Conservation (phyloP, 768 basidiomycete species). For the Megacollybia marginata region DNA sequence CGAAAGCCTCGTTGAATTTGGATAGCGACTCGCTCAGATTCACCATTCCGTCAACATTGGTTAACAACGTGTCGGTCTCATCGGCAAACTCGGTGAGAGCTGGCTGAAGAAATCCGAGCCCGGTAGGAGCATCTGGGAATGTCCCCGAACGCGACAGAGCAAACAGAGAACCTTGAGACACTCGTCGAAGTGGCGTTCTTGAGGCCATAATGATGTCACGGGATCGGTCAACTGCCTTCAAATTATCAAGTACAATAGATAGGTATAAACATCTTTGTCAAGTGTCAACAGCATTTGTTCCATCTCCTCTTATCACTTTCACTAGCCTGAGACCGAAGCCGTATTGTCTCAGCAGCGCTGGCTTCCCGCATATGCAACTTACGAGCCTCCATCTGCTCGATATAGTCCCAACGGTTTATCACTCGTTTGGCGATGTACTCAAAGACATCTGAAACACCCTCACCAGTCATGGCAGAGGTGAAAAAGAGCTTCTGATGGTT, state of each 20-base stretch:
- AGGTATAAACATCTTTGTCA: too few relatives aligned
- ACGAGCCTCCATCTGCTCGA: constrained; percentile 46
- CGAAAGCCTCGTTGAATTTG: constrained; percentile 89
- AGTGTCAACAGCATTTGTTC: background rate
- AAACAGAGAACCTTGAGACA: constrained; percentile 88
- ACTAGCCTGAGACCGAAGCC: constrained; percentile 17
- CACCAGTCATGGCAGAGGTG: constrained; percentile 73
- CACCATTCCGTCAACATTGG: constrained; percentile 67
- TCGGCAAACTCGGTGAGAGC: constrained; percentile 82
- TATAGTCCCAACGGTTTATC: constrained; percentile 56
- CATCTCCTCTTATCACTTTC: background rate
- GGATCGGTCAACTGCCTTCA: too few relatives aligned
- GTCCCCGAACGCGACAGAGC: constrained; percentile 73
- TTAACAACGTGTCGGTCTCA: constrained; percentile 74
- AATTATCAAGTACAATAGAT: too few relatives aligned
- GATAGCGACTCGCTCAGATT: constrained; percentile 68
- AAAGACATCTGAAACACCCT: constrained; percentile 67
- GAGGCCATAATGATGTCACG: too few relatives aligned
- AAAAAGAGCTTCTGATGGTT: constrained; percentile 47
- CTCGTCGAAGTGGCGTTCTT: constrained; percentile 78
- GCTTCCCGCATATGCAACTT: constrained; percentile 32
- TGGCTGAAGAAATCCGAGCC: constrained; percentile 79
- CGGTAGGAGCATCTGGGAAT: constrained; percentile 71
- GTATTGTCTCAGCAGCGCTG: constrained; percentile 28
- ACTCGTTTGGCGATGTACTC: constrained; percentile 66